Percentiles rank a stretch among this genome's conserved stretches.
phyloP scores from a whole-genome alignment of 306 rosid genomes.

The Quercus mongolica region DNA sequence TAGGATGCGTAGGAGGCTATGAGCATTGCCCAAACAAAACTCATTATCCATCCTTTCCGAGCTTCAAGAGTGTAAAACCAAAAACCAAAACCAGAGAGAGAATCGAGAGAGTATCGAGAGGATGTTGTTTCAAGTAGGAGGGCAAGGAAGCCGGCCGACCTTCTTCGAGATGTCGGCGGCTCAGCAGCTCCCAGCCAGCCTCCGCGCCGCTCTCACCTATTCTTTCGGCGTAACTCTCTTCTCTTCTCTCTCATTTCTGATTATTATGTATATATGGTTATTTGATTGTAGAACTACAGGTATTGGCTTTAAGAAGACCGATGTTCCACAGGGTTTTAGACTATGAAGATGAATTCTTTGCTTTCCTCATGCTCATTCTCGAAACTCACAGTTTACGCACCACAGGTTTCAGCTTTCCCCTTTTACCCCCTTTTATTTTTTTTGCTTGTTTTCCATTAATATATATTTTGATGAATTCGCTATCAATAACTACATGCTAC shows the following conservation, averaged over 20 bases:
- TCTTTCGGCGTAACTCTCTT: constrained; percentile 69
- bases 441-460: no score
- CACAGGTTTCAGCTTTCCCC: constrained; percentile 33
- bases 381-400: constrained; percentile 83
- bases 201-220: constrained; percentile 85
- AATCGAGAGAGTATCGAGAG: neutral
- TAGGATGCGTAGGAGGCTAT: no score
- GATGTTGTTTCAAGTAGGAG: constrained; percentile 97
- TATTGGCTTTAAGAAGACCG: constrained; percentile 74
- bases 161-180: constrained; percentile 99
- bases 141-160: constrained; percentile 95
- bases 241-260: neutral
- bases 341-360: constrained; percentile 78
- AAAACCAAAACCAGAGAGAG: neutral
- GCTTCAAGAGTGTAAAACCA: neutral
- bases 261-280: neutral
- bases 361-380: constrained; percentile 78
- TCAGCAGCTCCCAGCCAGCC: constrained; percentile 89
- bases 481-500: no score
- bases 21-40: no score
- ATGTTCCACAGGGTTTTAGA: constrained; percentile 66
- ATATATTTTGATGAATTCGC: neutral
- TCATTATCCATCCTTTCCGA: no score
- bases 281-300: constrained; percentile 26
- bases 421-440: no score